These are phyloP conservation scores for Tylopilus vinaceipallidus DNA, from an alignment of 768 basidiomycete genomes.

Conservation along the genomic window DNA sequence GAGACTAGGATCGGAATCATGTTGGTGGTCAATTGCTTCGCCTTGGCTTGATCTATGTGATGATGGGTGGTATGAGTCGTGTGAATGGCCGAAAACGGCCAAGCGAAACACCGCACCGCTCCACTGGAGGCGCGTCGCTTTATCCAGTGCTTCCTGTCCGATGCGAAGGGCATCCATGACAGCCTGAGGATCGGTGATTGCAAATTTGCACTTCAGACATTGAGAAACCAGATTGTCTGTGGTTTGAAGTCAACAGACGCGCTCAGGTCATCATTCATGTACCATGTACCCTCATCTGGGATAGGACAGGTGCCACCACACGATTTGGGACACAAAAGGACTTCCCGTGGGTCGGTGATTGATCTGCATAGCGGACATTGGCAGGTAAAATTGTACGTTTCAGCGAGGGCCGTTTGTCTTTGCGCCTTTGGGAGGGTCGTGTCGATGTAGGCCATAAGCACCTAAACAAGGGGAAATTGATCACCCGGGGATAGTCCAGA, in stretches of 20 bases:
- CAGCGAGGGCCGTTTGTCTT: constrained; percentile 56
- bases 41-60: constrained; percentile 52
- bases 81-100: neutral
- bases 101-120: constrained; percentile 40
- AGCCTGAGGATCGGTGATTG: constrained; percentile 47
- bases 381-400: constrained; percentile 81
- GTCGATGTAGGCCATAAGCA: constrained; percentile 84
- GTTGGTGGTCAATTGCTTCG: constrained; percentile 59
- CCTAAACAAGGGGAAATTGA: constrained; percentile 38
- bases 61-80: neutral
- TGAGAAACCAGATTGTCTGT: constrained; percentile 47
- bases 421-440: constrained; percentile 61
- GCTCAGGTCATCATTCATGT: neutral
- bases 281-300: constrained; percentile 56
- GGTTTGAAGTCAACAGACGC: neutral
- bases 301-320: constrained; percentile 65
- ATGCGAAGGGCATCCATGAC: constrained; percentile 64
- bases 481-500: neutral
- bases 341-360: constrained; percentile 61
- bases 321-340: constrained; percentile 63
- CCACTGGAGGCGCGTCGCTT: constrained; percentile 62
- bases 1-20: constrained; percentile 63
- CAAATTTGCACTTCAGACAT: constrained; percentile 55
- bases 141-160: constrained; percentile 73
- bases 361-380: constrained; percentile 56